Evolutionary conservation across 257 asterid species (phyloP).

Genomic region (Lavandula angustifolia): DNA sequence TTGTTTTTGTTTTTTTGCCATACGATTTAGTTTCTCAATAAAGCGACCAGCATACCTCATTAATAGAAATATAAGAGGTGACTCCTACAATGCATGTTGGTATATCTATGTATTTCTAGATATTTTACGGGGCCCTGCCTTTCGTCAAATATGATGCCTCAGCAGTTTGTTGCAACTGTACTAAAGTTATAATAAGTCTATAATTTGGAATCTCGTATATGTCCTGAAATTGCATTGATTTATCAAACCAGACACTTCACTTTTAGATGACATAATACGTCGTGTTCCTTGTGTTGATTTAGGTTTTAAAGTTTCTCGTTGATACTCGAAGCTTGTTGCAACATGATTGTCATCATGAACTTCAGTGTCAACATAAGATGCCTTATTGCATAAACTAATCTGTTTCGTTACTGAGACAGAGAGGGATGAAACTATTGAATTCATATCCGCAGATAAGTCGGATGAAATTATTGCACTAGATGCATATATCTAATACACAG

Average conservation of each 20-base stretch:
- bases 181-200: background rate
- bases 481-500: background rate
- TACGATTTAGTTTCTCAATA: slow-evolving; percentile 15
- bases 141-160: too few species aligned
- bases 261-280: slow-evolving; percentile 11
- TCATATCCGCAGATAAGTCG: background rate
- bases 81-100: slow-evolving; percentile 17
- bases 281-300: slow-evolving; percentile 12
- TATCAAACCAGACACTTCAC: background rate
- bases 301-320: background rate
- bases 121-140: too few species aligned
- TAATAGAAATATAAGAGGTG: slow-evolving; percentile 12
- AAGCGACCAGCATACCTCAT: background rate
- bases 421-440: background rate
- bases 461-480: background rate
- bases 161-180: background rate
- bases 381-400: slow-evolving; percentile 4
- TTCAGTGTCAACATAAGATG: background rate
- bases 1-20: background rate
- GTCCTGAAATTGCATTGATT: slow-evolving; percentile 17
- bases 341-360: slow-evolving; percentile 15
- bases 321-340: slow-evolving; percentile 3
- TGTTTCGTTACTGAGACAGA: background rate
- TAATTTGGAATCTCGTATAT: background rate
- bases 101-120: background rate